A percentile compares a stretch with the other conserved stretches of the same genome.
Evolutionary conservation across 1,139 yeast genomes (phyloP).

Genomic region (Suhomyces bokatorum): DNA sequence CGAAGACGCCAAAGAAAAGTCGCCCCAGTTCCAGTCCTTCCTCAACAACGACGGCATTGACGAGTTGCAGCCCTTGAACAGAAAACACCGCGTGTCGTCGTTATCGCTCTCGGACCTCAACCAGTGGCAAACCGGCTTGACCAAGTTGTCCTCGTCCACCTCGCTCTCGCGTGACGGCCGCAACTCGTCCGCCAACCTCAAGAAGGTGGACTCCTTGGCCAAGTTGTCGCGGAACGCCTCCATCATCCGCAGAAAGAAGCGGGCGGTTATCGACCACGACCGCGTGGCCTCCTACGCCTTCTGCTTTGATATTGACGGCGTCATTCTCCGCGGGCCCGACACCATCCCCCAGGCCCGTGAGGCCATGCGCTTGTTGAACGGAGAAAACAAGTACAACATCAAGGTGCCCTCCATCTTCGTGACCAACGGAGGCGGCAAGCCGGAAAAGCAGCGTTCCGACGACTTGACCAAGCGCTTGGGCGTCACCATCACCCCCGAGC

Average conservation of each 20-base stretch:
- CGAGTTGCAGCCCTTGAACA: slow-evolving; percentile 56
- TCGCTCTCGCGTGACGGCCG: slow-evolving; percentile 31
- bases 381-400: slow-evolving; percentile 74
- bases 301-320: slow-evolving; percentile 88
- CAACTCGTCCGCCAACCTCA: slow-evolving; percentile 44
- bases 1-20: slow-evolving; percentile 11
- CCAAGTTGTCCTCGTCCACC: slow-evolving; percentile 46
- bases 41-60: slow-evolving; percentile 74
- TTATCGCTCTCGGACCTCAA: slow-evolving; percentile 69
- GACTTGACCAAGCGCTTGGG: slow-evolving; percentile 63
- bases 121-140: slow-evolving; percentile 55
- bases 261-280: slow-evolving; percentile 58
- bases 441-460: slow-evolving; percentile 68
- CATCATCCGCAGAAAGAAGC: slow-evolving; percentile 51
- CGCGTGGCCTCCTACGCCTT: slow-evolving; percentile 82
- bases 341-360: slow-evolving; percentile 75
- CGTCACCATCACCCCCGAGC: slow-evolving; percentile 66
- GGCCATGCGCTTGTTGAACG: slow-evolving; percentile 69
- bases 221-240: slow-evolving; percentile 55
- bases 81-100: slow-evolving; percentile 69
- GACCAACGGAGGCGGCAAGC: slow-evolving; percentile 87
- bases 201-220: slow-evolving; percentile 51
- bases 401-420: slow-evolving; percentile 84
- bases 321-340: slow-evolving; percentile 74
- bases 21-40: slow-evolving; percentile 45